Conservation (phyloP, 1,284 basidiomycete species). For the Marasmius sp. region DNA sequence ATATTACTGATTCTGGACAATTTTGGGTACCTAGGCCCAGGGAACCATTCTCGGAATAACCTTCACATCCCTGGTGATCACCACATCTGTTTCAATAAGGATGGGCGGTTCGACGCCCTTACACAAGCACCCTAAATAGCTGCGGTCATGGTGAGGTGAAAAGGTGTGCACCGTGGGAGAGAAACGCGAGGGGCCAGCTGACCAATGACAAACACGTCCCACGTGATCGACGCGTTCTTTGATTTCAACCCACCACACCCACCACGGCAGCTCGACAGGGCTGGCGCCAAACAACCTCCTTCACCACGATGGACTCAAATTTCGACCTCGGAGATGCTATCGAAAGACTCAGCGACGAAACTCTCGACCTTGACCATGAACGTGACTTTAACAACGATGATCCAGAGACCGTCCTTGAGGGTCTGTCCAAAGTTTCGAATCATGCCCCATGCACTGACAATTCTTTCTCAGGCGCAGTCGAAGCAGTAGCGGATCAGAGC, state of each 20-base stretch:
- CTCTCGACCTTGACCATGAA: constrained; percentile 65
- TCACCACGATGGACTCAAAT: constrained; percentile 22
- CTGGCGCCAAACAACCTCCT: not conserved
- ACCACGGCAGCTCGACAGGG: not conserved
- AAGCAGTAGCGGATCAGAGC: constrained; percentile 69
- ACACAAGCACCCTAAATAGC: too few species aligned
- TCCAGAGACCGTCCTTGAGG: constrained; percentile 47
- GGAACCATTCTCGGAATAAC: too few species aligned
- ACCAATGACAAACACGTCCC: not conserved
- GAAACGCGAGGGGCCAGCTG: not conserved
- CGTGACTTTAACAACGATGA: constrained; percentile 52
- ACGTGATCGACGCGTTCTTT: constrained; percentile 6
- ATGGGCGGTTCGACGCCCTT: too few species aligned
- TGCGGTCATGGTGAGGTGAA: not conserved
- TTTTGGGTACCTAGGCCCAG: too few species aligned
- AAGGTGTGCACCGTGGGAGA: not conserved
- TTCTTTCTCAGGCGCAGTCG: constrained; percentile 62
- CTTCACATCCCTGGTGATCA: too few species aligned
- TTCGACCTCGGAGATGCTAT: constrained; percentile 82
- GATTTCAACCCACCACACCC: not conserved
- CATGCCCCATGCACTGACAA: not conserved
- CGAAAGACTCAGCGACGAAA: constrained; percentile 59
- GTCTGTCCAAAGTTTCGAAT: constrained; percentile 29
- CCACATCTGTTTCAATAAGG: too few species aligned
- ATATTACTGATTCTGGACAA: too few species aligned